Conservation (phyloP, 805 yeast species). For the Hanseniaspora mollemarum region DNA sequence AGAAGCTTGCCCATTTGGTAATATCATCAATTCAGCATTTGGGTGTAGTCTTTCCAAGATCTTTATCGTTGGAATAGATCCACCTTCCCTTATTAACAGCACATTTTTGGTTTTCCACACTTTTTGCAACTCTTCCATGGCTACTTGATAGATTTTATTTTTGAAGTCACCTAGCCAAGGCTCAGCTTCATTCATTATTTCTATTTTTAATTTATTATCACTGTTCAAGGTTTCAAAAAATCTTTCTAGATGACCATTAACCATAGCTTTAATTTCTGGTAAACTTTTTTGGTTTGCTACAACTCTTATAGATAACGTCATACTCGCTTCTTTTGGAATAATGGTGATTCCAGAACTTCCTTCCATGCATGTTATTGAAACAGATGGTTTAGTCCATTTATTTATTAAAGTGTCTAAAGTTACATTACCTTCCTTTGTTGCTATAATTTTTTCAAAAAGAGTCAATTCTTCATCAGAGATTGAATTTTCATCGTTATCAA, state of each 20-base stretch:
- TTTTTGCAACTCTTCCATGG: conserved; percentile 47
- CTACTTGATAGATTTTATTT: conserved; percentile 58
- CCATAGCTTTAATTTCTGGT: conserved; percentile 40
- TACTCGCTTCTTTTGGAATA: conserved; percentile 70
- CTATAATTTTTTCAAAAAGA: conserved; percentile 50
- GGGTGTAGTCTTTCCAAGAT: conserved; percentile 64
- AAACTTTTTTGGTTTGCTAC: conserved; percentile 75
- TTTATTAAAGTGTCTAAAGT: conserved; percentile 48
- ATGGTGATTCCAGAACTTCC: conserved; percentile 87
- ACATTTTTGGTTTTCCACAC: conserved; percentile 73
- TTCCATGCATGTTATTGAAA: conserved; percentile 70
- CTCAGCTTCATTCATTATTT: conserved; percentile 74
- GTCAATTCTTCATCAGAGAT: conserved; percentile 48
- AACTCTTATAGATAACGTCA: conserved; percentile 68
- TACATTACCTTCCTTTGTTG: conserved; percentile 29
- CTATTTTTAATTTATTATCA: conserved; percentile 49
- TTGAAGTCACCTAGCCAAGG: conserved; percentile 90
- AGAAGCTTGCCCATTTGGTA: conserved; percentile 91
- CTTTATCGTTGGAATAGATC: conserved; percentile 84
- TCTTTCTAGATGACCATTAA: conserved; percentile 38
- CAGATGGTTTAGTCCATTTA: conserved; percentile 83
- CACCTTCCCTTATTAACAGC: conserved; percentile 85
- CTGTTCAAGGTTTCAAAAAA: conserved; percentile 44
- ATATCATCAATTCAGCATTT: conserved; percentile 81
- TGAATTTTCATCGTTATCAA: neutral